Evolutionary conservation across 2,329 filamentous ascomycete genomes (phyloP).

Genomic region (Clarireedia monteithiana): DNA sequence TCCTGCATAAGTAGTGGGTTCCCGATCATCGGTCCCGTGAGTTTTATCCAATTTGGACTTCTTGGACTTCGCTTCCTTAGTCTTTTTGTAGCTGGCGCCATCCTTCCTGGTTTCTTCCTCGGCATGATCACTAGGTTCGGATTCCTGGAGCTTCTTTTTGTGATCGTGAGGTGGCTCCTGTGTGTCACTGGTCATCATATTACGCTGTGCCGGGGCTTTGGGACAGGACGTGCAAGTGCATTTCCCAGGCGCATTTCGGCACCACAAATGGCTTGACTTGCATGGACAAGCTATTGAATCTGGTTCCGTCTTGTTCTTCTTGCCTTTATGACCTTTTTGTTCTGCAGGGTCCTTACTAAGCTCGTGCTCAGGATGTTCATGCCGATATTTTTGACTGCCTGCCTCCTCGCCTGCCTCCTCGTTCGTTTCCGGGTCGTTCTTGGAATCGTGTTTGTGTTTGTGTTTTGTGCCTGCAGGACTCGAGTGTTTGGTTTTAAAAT

Average conservation of each 20-base stretch:
- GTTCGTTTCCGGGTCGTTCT: background rate
- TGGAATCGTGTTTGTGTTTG: too few relatives aligned
- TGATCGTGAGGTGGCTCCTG: too few relatives aligned
- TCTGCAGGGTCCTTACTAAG: background rate
- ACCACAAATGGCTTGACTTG: constrained; percentile 6
- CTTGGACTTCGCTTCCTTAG: background rate
- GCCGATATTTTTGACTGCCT: too few relatives aligned
- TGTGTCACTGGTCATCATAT: too few relatives aligned
- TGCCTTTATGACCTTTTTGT: background rate
- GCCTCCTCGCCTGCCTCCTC: background rate
- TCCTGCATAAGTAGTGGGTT: background rate
- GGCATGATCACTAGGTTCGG: too few relatives aligned
- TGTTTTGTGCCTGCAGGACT: too few relatives aligned
- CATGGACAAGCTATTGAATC: background rate
- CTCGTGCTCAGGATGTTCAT: too few relatives aligned
- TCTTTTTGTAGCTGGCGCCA: background rate
- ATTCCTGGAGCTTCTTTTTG: too few relatives aligned
- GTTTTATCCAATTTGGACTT: background rate
- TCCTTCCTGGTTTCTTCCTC: background rate
- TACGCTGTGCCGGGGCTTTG: background rate
- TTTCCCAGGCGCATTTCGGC: background rate
- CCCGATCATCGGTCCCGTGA: too few relatives aligned
- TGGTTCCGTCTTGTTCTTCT: background rate
- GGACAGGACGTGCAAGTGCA: constrained; percentile 4
- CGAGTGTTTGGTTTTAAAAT: background rate